A percentile compares a stretch with the other conserved stretches of the same genome.
phyloP scores from a whole-genome alignment of 306 rosid species.

The Trichosanthes truncata region DNA sequence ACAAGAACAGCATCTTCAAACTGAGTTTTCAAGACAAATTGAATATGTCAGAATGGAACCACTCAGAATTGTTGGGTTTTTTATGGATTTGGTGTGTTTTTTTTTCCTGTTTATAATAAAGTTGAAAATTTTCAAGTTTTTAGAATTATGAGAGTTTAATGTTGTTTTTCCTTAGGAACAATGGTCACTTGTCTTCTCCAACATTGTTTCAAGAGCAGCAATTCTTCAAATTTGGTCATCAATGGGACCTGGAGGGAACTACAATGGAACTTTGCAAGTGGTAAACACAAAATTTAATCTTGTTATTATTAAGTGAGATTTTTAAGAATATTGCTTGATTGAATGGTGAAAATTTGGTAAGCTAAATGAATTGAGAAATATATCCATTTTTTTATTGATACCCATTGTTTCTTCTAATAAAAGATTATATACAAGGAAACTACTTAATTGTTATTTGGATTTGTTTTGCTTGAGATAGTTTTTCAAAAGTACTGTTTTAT shows the following conservation, averaged over 20 bases:
- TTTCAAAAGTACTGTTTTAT: not conserved
- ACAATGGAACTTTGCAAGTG: slow-evolving; percentile 70
- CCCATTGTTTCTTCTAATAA: not conserved
- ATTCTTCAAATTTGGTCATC: slow-evolving; percentile 52
- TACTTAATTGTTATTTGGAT: not conserved
- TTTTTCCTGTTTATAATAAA: not conserved
- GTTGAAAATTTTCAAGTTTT: not conserved
- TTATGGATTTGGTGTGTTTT: slow-evolving; percentile 65
- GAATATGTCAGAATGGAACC: slow-evolving; percentile 22
- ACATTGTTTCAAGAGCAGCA: slow-evolving; percentile 61
- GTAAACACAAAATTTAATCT: slow-evolving; percentile 21
- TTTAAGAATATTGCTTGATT: not conserved
- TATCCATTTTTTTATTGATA: not conserved
- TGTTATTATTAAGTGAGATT: not conserved
- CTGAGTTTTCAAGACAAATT: not conserved
- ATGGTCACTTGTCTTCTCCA: slow-evolving; percentile 53
- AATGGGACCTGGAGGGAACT: slow-evolving; percentile 53
- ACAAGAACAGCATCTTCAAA: not conserved
- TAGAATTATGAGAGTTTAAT: not conserved
- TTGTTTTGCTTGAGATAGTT: not conserved
- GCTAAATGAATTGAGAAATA: too few species aligned
- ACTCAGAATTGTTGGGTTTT: slow-evolving; percentile 55
- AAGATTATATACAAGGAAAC: not conserved
- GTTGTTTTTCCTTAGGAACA: slow-evolving; percentile 32
- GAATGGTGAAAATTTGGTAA: not conserved